Evolutionary conservation across 2,329 filamentous ascomycete genomes (phyloP).

Genomic region (Aspergillus vadensis): DNA sequence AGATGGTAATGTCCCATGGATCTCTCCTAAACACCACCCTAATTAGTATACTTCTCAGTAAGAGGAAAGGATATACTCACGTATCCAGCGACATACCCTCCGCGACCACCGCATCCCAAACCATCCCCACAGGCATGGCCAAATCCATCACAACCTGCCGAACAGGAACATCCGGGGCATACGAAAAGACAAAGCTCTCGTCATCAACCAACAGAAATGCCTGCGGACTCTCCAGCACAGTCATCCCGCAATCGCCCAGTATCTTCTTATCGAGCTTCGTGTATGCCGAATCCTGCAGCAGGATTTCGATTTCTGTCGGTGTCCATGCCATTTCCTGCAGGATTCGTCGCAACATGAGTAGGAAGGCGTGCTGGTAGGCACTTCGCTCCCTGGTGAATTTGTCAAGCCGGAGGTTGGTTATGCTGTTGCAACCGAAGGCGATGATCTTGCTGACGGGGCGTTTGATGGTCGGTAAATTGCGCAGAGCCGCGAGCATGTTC

Average conservation of each 20-base stretch:
- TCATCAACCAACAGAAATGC: slow-evolving; percentile 37
- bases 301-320: neutral
- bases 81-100: neutral
- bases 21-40: neutral
- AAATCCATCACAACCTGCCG: slow-evolving; percentile 40
- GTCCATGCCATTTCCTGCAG: neutral
- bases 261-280: slow-evolving; percentile 11
- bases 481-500: neutral
- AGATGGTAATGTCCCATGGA: neutral
- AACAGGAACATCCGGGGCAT: slow-evolving; percentile 29
- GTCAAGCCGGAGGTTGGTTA: neutral
- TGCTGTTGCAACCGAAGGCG: neutral
- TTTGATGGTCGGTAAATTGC: neutral
- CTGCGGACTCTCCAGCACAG: slow-evolving; percentile 19
- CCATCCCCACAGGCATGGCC: slow-evolving; percentile 26
- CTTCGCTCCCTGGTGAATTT: neutral
- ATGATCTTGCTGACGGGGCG: slow-evolving; percentile 11
- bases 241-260: slow-evolving; percentile 5
- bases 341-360: slow-evolving; percentile 1
- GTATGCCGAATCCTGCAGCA: slow-evolving; percentile 22
- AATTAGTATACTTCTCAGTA: too few species aligned
- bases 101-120: slow-evolving; percentile 13
- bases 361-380: slow-evolving; percentile 13
- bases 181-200: slow-evolving; percentile 33
- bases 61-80: neutral